Conservation (phyloP, 75 land plant species). For the Pseudotsuga menziesii region DNA sequence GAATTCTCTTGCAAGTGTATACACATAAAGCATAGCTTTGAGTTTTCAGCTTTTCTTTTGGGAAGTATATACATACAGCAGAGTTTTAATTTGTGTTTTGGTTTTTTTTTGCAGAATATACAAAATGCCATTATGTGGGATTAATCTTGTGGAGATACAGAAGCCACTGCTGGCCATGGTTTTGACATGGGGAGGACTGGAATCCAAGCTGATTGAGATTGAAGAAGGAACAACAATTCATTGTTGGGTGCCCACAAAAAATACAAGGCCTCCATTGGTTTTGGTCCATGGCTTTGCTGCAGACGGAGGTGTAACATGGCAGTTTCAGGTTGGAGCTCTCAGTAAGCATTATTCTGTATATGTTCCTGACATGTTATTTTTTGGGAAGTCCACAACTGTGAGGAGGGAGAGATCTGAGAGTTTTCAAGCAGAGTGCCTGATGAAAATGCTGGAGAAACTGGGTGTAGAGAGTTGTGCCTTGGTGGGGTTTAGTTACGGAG, state of each 20-base stretch:
- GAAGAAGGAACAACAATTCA: conserved; percentile 52
- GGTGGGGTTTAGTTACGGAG: conserved; percentile 90
- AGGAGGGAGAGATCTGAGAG: conserved; percentile 41
- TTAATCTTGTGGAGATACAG: conserved; percentile 53
- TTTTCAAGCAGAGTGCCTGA: conserved; percentile 67
- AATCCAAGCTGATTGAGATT: conserved; percentile 37
- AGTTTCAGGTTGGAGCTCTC: conserved; percentile 55
- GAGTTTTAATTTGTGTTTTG: too few relatives aligned
- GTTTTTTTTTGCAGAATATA: neutral
- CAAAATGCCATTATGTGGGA: conserved; percentile 2
- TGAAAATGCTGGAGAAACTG: conserved; percentile 37
- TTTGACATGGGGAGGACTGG: conserved; percentile 44
- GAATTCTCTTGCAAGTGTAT: too few relatives aligned
- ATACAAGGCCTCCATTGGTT: conserved; percentile 48
- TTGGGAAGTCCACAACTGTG: conserved; percentile 46
- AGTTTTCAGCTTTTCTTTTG: too few relatives aligned
- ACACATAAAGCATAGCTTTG: too few relatives aligned
- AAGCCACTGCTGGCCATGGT: conserved; percentile 41
- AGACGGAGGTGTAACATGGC: conserved; percentile 72
- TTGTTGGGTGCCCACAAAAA: conserved; percentile 52
- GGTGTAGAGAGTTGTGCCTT: conserved; percentile 42
- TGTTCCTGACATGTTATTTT: conserved; percentile 81
- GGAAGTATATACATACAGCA: too few relatives aligned
- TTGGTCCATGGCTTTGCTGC: conserved; percentile 77
- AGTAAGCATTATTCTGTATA: conserved; percentile 56